Evolutionary conservation across 371 early-diverging fungal genomes (phyloP).

Genomic region (Blakeslea trispora): DNA sequence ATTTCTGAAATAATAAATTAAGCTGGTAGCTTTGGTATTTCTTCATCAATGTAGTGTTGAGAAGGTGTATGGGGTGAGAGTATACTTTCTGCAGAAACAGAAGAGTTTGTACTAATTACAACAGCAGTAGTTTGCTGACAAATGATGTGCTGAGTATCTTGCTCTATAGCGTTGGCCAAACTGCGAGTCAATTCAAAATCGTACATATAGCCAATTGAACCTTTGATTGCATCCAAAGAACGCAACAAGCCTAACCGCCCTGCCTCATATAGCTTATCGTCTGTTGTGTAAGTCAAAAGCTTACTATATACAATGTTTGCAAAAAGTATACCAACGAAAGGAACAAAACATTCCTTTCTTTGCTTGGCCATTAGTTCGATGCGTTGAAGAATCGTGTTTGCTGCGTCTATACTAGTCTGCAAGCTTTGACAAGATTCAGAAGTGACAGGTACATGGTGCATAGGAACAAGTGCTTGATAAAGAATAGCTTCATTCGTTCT

Average conservation of each 20-base stretch:
- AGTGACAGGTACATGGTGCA: conserved; percentile 24
- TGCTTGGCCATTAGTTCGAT: conserved; percentile 36
- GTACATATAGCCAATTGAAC: conserved; percentile 35
- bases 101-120: conserved; percentile 5
- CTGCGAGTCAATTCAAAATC: conserved; percentile 40
- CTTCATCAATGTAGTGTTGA: not conserved
- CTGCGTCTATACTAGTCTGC: conserved; percentile 39
- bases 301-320: conserved; percentile 43
- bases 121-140: conserved; percentile 10
- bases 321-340: conserved; percentile 40
- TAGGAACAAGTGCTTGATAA: conserved; percentile 38
- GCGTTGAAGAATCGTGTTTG: conserved; percentile 37
- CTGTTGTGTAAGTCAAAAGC: conserved; percentile 25
- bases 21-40: no score
- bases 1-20: no score
- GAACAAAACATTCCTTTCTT: conserved; percentile 37
- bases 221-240: conserved; percentile 35
- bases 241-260: conserved; percentile 31
- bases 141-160: conserved; percentile 23
- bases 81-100: not conserved
- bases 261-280: conserved; percentile 26
- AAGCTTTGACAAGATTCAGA: conserved; percentile 29
- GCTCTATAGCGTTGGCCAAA: conserved; percentile 34
- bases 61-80: conserved; percentile 7
- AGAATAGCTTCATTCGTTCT: conserved; percentile 45